Evolutionary conservation across 495 filamentous ascomycete genomes (phyloP).

Genomic region (Thermothielavioides terrestris): DNA sequence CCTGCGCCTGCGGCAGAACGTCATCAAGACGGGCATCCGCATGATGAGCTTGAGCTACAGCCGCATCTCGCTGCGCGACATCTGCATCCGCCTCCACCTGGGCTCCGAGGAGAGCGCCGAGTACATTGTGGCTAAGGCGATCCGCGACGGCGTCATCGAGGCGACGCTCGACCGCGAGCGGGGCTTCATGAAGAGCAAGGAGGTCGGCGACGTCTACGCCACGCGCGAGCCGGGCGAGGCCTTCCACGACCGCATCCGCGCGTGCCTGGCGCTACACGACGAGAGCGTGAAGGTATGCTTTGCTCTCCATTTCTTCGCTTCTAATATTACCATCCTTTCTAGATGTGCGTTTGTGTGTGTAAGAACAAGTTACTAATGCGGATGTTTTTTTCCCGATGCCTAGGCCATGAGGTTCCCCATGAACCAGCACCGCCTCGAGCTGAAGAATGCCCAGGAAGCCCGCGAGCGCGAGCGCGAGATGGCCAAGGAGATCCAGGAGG

Average conservation of each 20-base stretch:
- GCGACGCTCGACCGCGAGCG: slow-evolving; percentile 87
- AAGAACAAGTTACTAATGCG: background rate
- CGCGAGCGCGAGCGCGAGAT: slow-evolving; percentile 91
- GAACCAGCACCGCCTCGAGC: slow-evolving; percentile 96
- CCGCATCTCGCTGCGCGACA: slow-evolving; percentile 93
- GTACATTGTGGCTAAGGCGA: slow-evolving; percentile 98
- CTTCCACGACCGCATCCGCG: slow-evolving; percentile 91
- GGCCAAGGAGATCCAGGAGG: slow-evolving; percentile 98
- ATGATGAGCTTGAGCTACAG: slow-evolving; percentile 99
- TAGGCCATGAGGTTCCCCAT: slow-evolving; percentile 98
- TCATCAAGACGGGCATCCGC: slow-evolving; percentile 97
- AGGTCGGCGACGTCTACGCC: slow-evolving; percentile 87
- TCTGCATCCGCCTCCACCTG: slow-evolving; percentile 88
- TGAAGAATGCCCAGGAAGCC: slow-evolving; percentile 96
- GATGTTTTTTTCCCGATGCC: background rate
- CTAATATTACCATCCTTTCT: background rate
- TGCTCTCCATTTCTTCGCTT: background rate
- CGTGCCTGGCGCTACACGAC: slow-evolving; percentile 84
- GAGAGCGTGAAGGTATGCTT: slow-evolving; percentile 87
- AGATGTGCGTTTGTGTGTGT: too few relatives aligned
- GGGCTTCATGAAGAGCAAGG: slow-evolving; percentile 98
- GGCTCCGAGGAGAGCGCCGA: slow-evolving; percentile 92
- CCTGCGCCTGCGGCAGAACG: slow-evolving; percentile 88
- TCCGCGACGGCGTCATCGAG: slow-evolving; percentile 96
- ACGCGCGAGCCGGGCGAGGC: slow-evolving; percentile 92